These are phyloP conservation scores for Nakazawaea wyomingensis DNA, from an alignment of 805 yeast genomes.

Conservation along the genomic window DNA sequence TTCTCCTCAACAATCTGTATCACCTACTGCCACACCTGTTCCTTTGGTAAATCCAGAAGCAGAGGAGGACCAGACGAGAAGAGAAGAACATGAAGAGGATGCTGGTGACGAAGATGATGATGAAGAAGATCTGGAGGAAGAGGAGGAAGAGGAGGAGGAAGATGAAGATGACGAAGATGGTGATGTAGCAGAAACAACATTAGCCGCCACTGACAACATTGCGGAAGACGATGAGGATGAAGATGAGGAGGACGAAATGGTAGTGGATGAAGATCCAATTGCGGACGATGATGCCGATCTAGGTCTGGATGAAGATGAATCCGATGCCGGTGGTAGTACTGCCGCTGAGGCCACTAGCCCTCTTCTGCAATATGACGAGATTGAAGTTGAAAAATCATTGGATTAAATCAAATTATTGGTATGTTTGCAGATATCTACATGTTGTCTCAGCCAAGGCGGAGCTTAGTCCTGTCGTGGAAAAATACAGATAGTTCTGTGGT, in stretches of 20 bases:
- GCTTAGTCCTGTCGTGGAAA: too few species aligned
- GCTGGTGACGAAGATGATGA: constrained; percentile 4
- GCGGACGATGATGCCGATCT: constrained; percentile 5
- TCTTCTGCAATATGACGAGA: constrained; percentile 12
- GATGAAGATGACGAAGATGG: constrained; percentile 10
- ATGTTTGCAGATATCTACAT: too few species aligned
- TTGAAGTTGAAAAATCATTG: constrained; percentile 11
- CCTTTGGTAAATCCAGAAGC: not conserved
- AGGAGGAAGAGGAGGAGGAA: constrained; percentile 4
- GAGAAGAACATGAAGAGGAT: constrained; percentile 8
- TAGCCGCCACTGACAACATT: constrained; percentile 6
- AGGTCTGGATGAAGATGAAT: constrained; percentile 11
- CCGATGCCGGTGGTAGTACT: too few species aligned
- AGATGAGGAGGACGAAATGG: not conserved
- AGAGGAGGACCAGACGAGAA: constrained; percentile 1
- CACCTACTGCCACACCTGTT: not conserved
- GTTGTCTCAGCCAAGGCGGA: too few species aligned
- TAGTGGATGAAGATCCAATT: not conserved
- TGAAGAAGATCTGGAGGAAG: constrained; percentile 8
- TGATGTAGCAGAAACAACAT: constrained; percentile 3
- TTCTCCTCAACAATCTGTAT: not conserved
- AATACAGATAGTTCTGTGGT: too few species aligned
- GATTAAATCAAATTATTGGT: too few species aligned
- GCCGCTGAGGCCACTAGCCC: too few species aligned
- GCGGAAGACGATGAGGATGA: constrained; percentile 3